Evolutionary conservation across 208 protist species (phyloP).

Genomic region (Polymyxa betae): DNA sequence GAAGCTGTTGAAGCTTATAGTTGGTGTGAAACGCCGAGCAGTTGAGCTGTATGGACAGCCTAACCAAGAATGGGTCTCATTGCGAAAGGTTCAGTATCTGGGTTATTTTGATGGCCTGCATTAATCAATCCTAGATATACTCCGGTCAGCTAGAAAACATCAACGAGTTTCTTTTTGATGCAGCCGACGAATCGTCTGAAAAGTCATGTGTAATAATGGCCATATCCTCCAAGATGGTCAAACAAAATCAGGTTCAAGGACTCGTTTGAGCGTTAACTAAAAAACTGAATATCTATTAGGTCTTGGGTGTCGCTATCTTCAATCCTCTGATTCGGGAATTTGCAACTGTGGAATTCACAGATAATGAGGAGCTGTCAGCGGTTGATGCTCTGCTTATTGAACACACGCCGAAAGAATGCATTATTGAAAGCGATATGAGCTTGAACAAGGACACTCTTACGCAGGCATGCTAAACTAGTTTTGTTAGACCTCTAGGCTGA

Average conservation of each 20-base stretch:
- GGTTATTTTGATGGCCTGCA: not conserved
- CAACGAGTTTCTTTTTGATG: not conserved
- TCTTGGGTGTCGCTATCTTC: slow-evolving; percentile 72
- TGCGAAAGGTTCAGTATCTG: not conserved
- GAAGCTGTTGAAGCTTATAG: slow-evolving; percentile 60
- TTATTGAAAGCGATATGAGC: slow-evolving; percentile 57
- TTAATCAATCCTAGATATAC: not conserved
- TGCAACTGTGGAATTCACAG: slow-evolving; percentile 71
- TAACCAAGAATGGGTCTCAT: not conserved
- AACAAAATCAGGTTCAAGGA: too few species aligned
- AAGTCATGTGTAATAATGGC: not conserved
- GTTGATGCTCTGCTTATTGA: slow-evolving; percentile 73
- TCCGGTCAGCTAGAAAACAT: not conserved
- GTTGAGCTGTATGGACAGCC: slow-evolving; percentile 64
- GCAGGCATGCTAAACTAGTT: not conserved
- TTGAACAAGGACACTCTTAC: not conserved
- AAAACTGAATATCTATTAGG: not conserved
- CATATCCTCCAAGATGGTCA: not conserved
- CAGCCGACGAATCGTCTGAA: not conserved
- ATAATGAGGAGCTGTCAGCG: slow-evolving; percentile 76
- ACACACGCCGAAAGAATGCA: slow-evolving; percentile 73
- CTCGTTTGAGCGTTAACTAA: too few species aligned
- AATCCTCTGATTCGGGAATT: slow-evolving; percentile 69
- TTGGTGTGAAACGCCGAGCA: slow-evolving; percentile 60
- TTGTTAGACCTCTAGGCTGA: slow-evolving; percentile 19